Evolutionary conservation across 2,329 filamentous ascomycete genomes (phyloP), one percentile per base, ranked within the genome.

Genomic region (Penicillium sp.): DNA sequence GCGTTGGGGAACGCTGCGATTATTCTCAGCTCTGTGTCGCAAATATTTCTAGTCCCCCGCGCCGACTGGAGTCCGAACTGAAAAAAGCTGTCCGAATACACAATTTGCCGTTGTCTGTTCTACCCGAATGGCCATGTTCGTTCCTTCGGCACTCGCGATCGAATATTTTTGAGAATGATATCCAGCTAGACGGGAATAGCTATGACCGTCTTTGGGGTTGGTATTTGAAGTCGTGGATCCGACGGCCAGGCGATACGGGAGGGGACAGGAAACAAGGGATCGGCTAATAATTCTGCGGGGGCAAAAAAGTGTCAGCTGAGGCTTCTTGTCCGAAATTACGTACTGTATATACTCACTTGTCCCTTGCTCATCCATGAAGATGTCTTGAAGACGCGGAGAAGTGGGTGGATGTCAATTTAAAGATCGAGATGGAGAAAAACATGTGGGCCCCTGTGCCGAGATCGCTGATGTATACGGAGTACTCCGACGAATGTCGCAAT

Each of bases 61-160:
- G 45, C 57, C 55, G 32, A 61, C 46, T 48, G 58, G 50, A 29
- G 51, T 51, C 30, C 55, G 47, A 39, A 39, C 38, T 44, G 48
- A 59, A 41, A 46, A 41, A 50, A 43, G 49, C 34, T 47, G 59
- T 51, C 59, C 54, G 40, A 60, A 54, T 59, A 42, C 45, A 56
- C 53, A 58, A 54, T 36, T 53, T 61, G 47, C 56, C 50, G 34
- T 52, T 51, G 50, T 23, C 40, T 32, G 32, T 36, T 56, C 53
- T 44, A 47, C 50, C 56, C 61, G 57, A 60, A 57, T 62, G 51
- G 61, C 61, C 62, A 65, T 65, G 57, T 59, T 65, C 62, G 53
- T 46, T 55, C 32, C 5, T 23, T 26, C 41, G 43, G 50, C 18
- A 19, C 35, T 45, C 23, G 19, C 4, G 13, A 35, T 34, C 39